Evolutionary conservation across 2,329 filamentous ascomycete genomes (phyloP), one percentile per base, ranked within the genome.

Genomic region (Penicillium sp.): DNA sequence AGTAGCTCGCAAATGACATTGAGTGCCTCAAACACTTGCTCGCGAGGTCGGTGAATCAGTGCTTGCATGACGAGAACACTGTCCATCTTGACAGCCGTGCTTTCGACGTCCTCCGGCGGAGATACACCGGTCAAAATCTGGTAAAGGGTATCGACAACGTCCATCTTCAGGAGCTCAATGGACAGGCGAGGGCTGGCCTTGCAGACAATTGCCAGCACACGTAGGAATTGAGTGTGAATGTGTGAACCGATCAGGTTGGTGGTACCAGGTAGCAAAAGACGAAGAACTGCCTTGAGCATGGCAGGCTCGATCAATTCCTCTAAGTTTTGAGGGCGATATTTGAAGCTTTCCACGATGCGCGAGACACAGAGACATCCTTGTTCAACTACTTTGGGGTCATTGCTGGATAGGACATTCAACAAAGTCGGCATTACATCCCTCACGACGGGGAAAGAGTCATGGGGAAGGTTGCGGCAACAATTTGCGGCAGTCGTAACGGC

Each of bases 11-110:
- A 97, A 62, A 99, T 92, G 62, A 99, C 92, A 71, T 98, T 98
- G 61, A 99, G 83, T 1, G 96, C 97, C 79, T 99, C 95, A 65
- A 93, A 95, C 19, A 99, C 90, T 75, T 99, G 95, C 65, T 99
- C 96, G 55, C 93, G 88, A 7, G 95, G 95, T 42, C 93, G 88
- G 71, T 98, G 95, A 52, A 99, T 96, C 61, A 99, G 82, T 37
- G 96, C 92, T 77, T 99, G 95, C 96, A 99, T 99, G 68, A 99
- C 95, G 46, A 99, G 86, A 54, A 98, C 93, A 70, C 92, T 96
- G 75, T 98, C 93, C 62, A 98, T 89, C 76, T 96, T 96, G 29
- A 75, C 65, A 7, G 68, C 66, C 1, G 69, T 69, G 43, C 66
- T 69, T 16, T 74, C 37, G 86, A 89, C 29, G 87, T 89, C 90